Base-by-base conservation (phyloP, 306 rosid genomes). In the Corylus avellana region DNA sequence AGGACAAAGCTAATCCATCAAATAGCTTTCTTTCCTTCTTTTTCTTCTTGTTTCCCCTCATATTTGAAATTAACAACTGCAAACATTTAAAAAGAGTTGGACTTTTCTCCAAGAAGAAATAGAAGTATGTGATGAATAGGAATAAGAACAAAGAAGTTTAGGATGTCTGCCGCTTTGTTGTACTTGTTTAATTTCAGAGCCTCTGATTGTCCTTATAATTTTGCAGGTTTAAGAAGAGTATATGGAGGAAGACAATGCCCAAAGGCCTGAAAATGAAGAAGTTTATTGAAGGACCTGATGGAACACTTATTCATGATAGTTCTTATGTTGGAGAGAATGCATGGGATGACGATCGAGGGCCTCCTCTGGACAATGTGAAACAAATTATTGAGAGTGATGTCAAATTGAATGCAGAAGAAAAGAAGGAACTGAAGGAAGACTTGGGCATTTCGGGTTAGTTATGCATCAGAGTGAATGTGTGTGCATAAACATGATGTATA, bases 281-380 rank as follows among this genome's bases (percentile, higher is more conserved):
- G 83, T 86, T 91, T 75, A 78, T 91, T 79, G 96, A 93, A 89
- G 82, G 91, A 82, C 92, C 96, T 70, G 93, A 89, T 82, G 98
- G 98, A 83, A 88, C 92, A 25, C 84, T 90, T 80, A 88, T 93
- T 74, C 95, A 84, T 84, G 99, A 95, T 87, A 83, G 85, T 84
- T 86, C 96, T 74, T 95, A 84, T 82, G 88, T 91, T 78, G 98
- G 99, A 82, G 99, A 95, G 90, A 92, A 93, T 89, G 99, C 99
- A 79, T 95, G 98, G 98, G 90, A 86, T 84, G 93, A 90, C 85
- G 98, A 90, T 75, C 85, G 46, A 53, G 91, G 85, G 82, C 72
- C 68, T 77, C 86, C 86, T 50, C 89, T 78, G 80, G 92, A 91
- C 68, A 82, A 75, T 77, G 84, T 93, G 62, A 87, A 89, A 51